phyloP scores from a whole-genome alignment of 208 protist genomes.

The Endotrypanum monterogeii region DNA sequence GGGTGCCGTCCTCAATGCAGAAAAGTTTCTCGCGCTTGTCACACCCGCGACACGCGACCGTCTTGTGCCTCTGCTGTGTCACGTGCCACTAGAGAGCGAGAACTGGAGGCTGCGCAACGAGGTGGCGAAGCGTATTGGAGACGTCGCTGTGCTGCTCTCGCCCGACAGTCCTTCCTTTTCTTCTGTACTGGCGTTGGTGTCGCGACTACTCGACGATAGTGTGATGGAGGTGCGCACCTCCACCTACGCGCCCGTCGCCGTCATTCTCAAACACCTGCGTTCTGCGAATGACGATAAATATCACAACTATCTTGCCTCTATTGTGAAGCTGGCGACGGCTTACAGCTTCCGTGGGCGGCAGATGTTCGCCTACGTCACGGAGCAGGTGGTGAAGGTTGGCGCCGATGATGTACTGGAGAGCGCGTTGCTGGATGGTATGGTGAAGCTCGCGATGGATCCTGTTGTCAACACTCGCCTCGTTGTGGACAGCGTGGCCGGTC shows the following conservation, averaged over 20 bases:
- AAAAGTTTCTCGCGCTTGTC: conserved; percentile 82
- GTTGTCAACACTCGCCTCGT: conserved; percentile 92
- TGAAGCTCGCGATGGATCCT: conserved; percentile 67
- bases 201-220: conserved; percentile 88
- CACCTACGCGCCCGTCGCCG: conserved; percentile 78
- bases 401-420: conserved; percentile 69
- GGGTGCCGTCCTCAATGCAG: conserved; percentile 86
- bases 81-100: conserved; percentile 88
- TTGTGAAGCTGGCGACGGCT: conserved; percentile 73
- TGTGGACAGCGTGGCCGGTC: conserved; percentile 54
- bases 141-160: conserved; percentile 72
- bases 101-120: conserved; percentile 95
- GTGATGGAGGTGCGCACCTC: conserved; percentile 88
- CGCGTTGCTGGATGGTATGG: conserved; percentile 63
- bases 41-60: conserved; percentile 49
- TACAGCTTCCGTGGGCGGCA: conserved; percentile 84
- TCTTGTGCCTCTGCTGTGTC: conserved; percentile 79
- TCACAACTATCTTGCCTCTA: conserved; percentile 59
- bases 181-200: conserved; percentile 65
- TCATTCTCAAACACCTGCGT: conserved; percentile 74
- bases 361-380: conserved; percentile 89
- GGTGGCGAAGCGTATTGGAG: conserved; percentile 87
- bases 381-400: conserved; percentile 73
- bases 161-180: conserved; percentile 52
- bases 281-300: conserved; percentile 34